phyloP scores from a whole-genome alignment of 208 protist genomes.

The Crithidia acanthocephali region DNA sequence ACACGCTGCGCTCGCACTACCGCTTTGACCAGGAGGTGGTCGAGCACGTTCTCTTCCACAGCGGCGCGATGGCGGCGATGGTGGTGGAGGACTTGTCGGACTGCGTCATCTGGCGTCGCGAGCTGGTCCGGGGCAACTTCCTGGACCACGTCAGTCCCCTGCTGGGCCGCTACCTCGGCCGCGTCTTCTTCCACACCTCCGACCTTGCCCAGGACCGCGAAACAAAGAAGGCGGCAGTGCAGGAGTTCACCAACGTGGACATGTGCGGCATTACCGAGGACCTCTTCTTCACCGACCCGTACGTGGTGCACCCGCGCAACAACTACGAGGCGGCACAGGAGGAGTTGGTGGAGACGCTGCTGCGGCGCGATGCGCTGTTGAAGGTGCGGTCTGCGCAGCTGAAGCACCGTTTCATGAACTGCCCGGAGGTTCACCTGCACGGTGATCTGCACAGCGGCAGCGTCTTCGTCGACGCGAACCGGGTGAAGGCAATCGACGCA shows the following conservation, averaged over 20 bases:
- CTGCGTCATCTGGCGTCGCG: constrained; percentile 39
- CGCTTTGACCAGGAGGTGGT: constrained; percentile 20
- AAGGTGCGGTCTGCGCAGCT: constrained; percentile 35
- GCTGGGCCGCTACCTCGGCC: constrained; percentile 43
- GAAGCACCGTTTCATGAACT: constrained; percentile 49
- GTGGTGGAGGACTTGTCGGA: constrained; percentile 41
- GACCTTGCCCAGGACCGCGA: constrained; percentile 35
- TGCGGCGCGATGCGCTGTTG: constrained; percentile 29
- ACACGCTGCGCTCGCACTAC: constrained; percentile 40
- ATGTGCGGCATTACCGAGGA: constrained; percentile 47
- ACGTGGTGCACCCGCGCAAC: constrained; percentile 34
- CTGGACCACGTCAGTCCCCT: constrained; percentile 34
- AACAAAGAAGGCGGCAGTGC: constrained; percentile 44
- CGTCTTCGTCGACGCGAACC: constrained; percentile 35
- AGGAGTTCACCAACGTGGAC: constrained; percentile 38
- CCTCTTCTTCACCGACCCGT: constrained; percentile 45
- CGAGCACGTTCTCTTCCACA: constrained; percentile 42
- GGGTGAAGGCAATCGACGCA: constrained; percentile 43
- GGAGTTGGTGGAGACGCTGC: constrained; percentile 28
- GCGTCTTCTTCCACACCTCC: constrained; percentile 47
- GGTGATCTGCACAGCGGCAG: constrained; percentile 45
- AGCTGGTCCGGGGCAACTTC: constrained; percentile 30
- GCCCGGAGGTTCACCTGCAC: constrained; percentile 41
- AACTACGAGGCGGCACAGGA: constrained; percentile 41
- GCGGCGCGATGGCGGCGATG: constrained; percentile 31